phyloP scores from a whole-genome alignment of 2,329 filamentous ascomycete genomes.

The Colletotrichum liaoningense region DNA sequence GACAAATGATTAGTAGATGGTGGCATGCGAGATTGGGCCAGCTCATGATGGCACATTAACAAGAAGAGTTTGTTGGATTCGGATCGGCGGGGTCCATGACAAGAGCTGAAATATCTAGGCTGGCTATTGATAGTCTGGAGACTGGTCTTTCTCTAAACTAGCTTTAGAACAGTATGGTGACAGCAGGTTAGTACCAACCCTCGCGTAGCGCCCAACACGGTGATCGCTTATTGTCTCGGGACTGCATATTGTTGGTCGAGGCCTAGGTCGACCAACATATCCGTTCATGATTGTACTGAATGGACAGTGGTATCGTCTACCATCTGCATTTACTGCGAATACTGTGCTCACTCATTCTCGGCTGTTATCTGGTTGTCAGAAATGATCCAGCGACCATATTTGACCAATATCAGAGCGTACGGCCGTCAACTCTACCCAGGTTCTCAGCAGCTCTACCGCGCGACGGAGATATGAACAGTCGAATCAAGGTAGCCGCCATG shows the following conservation, averaged over 20 bases:
- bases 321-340: background rate
- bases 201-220: background rate
- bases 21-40: background rate
- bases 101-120: background rate
- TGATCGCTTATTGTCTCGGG: background rate
- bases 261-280: background rate
- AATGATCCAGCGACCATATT: background rate
- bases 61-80: background rate
- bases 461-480: background rate
- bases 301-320: background rate
- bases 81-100: background rate
- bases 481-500: background rate
- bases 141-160: background rate
- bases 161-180: background rate
- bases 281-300: background rate
- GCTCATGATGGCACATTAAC: background rate
- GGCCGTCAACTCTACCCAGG: background rate
- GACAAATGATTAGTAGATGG: background rate
- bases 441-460: background rate
- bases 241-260: background rate
- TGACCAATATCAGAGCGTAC: background rate
- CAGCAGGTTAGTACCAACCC: background rate
- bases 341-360: background rate
- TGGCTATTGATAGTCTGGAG: background rate
- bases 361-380: background rate